phyloP scores from a whole-genome alignment of 441 rosid genomes.

The Biscutella laevigata region DNA sequence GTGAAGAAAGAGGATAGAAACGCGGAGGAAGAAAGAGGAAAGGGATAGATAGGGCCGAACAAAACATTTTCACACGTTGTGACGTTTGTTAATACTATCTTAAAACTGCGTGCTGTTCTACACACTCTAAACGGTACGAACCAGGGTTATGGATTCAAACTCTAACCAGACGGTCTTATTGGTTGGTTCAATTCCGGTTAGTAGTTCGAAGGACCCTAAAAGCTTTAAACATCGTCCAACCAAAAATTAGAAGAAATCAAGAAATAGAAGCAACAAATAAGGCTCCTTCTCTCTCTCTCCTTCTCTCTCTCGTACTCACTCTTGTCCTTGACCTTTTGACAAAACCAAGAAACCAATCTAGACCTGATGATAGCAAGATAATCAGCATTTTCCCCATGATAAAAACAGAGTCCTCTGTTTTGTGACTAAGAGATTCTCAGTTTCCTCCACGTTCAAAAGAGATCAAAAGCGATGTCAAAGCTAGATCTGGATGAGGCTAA shows the following conservation, averaged over 20 bases:
- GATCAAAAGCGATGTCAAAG: conserved; percentile 9
- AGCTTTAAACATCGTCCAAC: conserved; percentile 19
- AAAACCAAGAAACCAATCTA: not conserved
- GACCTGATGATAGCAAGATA: not conserved
- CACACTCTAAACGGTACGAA: not conserved
- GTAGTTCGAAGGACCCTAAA: not conserved
- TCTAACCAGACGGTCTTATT: not conserved
- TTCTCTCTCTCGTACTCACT: not conserved
- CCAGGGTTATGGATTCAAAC: no score
- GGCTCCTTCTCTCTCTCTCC: conserved; percentile 7
- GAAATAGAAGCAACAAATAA: conserved; percentile 19
- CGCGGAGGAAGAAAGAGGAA: not conserved
- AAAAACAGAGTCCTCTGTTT: conserved; percentile 19
- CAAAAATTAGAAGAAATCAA: conserved; percentile 18
- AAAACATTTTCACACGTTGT: not conserved
- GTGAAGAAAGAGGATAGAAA: conserved; percentile 7
- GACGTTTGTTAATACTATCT: not conserved
- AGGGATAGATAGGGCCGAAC: conserved; percentile 3
- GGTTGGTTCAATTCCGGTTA: not conserved
- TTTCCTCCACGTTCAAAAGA: not conserved
- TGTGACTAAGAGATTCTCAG: conserved; percentile 13
- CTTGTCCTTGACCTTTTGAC: conserved; percentile 1
- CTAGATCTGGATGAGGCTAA: not conserved
- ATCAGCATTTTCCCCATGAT: not conserved
- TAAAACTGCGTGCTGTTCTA: not conserved